phyloP scores from a whole-genome alignment of 768 basidiomycete species.

The Russula foetens region DNA sequence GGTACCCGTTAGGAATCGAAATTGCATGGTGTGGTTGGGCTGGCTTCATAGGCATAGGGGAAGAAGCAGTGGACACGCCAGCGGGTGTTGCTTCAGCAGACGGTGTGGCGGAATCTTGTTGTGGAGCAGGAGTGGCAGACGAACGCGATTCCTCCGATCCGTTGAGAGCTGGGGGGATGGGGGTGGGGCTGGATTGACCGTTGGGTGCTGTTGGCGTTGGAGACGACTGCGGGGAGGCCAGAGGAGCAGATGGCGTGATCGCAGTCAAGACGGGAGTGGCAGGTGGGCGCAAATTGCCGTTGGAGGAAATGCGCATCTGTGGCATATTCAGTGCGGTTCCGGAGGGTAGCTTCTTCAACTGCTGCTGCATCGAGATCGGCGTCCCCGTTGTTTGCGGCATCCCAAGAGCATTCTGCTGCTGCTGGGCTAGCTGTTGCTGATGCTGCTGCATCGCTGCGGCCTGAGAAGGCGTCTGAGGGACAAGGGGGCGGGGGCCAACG shows the following conservation, averaged over 20 bases:
- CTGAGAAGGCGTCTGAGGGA: slow-evolving; percentile 14
- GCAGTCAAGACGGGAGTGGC: slow-evolving; percentile 32
- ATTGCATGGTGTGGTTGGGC: slow-evolving; percentile 34
- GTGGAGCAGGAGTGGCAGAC: slow-evolving; percentile 3
- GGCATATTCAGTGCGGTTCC: slow-evolving; percentile 40
- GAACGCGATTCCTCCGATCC: slow-evolving; percentile 21
- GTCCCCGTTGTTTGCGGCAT: slow-evolving; percentile 34
- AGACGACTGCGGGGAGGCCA: slow-evolving; percentile 17
- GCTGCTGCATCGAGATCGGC: slow-evolving; percentile 51
- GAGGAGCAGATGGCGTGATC: slow-evolving; percentile 25
- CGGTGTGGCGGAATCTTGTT: slow-evolving; percentile 7
- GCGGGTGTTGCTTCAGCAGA: slow-evolving; percentile 3
- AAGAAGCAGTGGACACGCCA: slow-evolving; percentile 19
- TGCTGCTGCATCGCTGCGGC: slow-evolving; percentile 14
- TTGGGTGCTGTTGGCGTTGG: slow-evolving; percentile 16
- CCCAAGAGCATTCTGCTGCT: slow-evolving; percentile 5
- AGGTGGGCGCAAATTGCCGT: slow-evolving; percentile 46
- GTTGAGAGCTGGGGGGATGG: slow-evolving; percentile 3
- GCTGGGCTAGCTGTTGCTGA: slow-evolving; percentile 13
- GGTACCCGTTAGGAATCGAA: slow-evolving; percentile 37
- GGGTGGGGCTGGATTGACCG: slow-evolving; percentile 7
- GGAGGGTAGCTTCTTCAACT: slow-evolving; percentile 54
- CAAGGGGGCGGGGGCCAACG: slow-evolving; percentile 14
- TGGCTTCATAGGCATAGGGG: slow-evolving; percentile 42
- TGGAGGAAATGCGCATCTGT: slow-evolving; percentile 56